Evolutionary conservation across 2,329 filamentous ascomycete species (phyloP), one percentile per base, ranked within the genome.

Genomic region (Neocucurbitaria cava): DNA sequence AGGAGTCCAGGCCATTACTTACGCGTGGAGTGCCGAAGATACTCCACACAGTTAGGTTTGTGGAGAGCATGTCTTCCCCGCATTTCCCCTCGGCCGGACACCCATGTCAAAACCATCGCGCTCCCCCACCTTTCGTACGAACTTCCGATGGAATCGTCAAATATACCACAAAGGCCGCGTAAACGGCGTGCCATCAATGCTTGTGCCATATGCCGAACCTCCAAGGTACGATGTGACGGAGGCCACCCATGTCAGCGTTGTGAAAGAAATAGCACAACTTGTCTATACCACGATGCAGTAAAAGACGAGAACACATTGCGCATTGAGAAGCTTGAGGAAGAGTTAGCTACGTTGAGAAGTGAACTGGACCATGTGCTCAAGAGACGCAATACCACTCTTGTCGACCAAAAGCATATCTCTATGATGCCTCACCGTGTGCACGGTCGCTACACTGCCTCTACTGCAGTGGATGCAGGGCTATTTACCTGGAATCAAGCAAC

Each of bases 151-250:
- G 47, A 64, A 31, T 11, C 40, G 33, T 48, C 44, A 15, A n/a
- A 35, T 13, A 52, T 50, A 50, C 42, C 51, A n/a, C 58, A 66
- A 23, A 56, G 59, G 30, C 64, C 66, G 23, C 69, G 71, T 28
- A 73, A 73, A 64, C 65, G 70, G 20, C 65, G 71, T 24, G 71
- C 70, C 10, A 72, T 73, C 58, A 68, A 72, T 46, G 71, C 71
- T 13, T 74, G 71, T 55, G 51, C 56, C 24, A 41, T 49, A 23
- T 74, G 71, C 52, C 68, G 71, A 33, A 61, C 61, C 6, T 70
- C 70, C 21, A 74, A 74, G 48, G 71, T 74, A 10, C 61, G 66
- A 39, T 74, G 71, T 47, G 67, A 73, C 54, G 70, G 71, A 9
- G 57, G 61, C 8, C 63, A 61, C 7, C 71, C 71, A 7, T 74